phyloP scores from a whole-genome alignment of 1,284 basidiomycete genomes.

The Austroboletus olivaceoglutinosus region DNA sequence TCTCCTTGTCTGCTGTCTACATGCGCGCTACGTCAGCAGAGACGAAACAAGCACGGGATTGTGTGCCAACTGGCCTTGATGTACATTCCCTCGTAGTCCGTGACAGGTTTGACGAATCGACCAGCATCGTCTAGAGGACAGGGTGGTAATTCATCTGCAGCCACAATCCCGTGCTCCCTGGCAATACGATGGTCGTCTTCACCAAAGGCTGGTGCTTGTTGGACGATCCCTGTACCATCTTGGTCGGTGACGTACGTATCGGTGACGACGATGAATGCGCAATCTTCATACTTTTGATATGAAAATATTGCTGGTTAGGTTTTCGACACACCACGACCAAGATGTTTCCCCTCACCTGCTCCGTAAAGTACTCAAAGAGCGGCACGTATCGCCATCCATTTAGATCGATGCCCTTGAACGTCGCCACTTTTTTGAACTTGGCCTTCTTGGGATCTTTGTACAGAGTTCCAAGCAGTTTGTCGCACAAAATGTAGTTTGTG shows the following conservation, averaged over 20 bases:
- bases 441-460: slow-evolving; percentile 99
- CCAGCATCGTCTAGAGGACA: slow-evolving; percentile 94
- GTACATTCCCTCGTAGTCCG: slow-evolving; percentile 88
- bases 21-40: slow-evolving; percentile 1
- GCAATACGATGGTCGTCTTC: slow-evolving; percentile 98
- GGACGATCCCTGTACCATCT: slow-evolving; percentile 97
- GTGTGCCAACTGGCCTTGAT: slow-evolving; percentile 69
- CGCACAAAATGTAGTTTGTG: slow-evolving; percentile 91
- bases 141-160: slow-evolving; percentile 89
- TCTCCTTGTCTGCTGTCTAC: slow-evolving; percentile 89
- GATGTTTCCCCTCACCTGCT: slow-evolving; percentile 56
- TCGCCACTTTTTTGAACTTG: slow-evolving; percentile 89
- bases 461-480: slow-evolving; percentile 82
- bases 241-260: slow-evolving; percentile 94
- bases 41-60: background rate
- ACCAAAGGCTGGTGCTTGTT: slow-evolving; percentile 98
- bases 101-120: slow-evolving; percentile 84
- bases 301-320: background rate
- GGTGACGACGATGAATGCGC: slow-evolving; percentile 85
- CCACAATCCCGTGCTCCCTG: slow-evolving; percentile 79
- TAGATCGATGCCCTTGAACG: slow-evolving; percentile 89
- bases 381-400: slow-evolving; percentile 97
- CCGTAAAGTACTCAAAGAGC: slow-evolving; percentile 94
- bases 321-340: background rate
- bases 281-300: slow-evolving; percentile 76